phyloP scores from a whole-genome alignment of 2,329 filamentous ascomycete species.

The Metarhizium guizhouense region DNA sequence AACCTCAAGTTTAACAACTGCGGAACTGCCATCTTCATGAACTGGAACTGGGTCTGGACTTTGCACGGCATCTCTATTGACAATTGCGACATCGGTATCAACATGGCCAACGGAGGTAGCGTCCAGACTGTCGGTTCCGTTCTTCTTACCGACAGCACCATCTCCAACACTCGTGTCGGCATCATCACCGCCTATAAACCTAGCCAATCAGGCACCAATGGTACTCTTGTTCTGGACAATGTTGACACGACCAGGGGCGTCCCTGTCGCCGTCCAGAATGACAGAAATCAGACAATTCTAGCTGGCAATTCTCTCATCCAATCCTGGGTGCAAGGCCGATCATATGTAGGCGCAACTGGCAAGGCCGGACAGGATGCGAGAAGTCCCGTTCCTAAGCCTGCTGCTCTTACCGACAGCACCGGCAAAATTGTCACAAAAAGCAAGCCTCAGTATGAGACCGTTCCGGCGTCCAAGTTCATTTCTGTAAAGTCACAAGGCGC shows the following conservation, averaged over 20 bases:
- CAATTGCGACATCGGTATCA: conserved; percentile 65
- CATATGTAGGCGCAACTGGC: conserved; percentile 46
- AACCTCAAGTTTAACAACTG: conserved; percentile 77
- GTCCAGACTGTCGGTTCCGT: conserved; percentile 77
- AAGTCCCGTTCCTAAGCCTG: conserved; percentile 51
- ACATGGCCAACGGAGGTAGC: conserved; percentile 60
- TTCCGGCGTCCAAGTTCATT: conserved; percentile 62
- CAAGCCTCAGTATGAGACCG: conserved; percentile 78
- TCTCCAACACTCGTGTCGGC: conserved; percentile 67
- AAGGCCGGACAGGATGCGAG: conserved; percentile 52
- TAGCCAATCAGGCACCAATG: conserved; percentile 58
- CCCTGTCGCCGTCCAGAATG: conserved; percentile 53
- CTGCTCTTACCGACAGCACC: conserved; percentile 49
- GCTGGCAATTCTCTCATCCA: conserved; percentile 58
- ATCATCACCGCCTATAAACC: conserved; percentile 60
- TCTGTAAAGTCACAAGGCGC: conserved; percentile 77
- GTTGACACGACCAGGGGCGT: conserved; percentile 69
- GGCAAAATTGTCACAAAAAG: conserved; percentile 73
- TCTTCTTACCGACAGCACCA: conserved; percentile 69
- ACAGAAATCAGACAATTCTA: conserved; percentile 52
- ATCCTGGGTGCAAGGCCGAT: conserved; percentile 73
- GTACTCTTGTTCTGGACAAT: conserved; percentile 79
- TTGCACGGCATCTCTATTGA: conserved; percentile 70
- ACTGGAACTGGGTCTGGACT: conserved; percentile 87
- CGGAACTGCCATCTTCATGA: conserved; percentile 77